phyloP scores from a whole-genome alignment of 768 basidiomycete species.

The Auriscalpium orientale region DNA sequence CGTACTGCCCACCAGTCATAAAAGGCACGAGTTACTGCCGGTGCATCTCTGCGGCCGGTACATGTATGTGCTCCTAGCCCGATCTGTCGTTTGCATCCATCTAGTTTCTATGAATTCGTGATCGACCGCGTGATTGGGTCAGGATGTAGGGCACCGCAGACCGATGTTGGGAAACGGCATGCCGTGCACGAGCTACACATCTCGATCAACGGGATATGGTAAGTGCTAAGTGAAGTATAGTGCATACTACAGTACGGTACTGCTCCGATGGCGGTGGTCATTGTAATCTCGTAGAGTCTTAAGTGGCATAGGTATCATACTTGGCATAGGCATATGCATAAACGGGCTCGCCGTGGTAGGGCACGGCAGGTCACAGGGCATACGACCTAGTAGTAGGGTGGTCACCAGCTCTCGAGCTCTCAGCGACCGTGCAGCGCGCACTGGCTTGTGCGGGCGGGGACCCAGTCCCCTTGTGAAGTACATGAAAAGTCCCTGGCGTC shows the following conservation, averaged over 20 bases:
- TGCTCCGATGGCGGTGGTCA: not conserved
- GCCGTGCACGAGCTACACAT: constrained; percentile 3
- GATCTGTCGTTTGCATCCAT: not conserved
- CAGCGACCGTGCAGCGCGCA: constrained; percentile 1
- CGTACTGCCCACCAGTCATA: not conserved
- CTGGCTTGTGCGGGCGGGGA: constrained; percentile 1
- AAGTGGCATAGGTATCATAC: constrained; percentile 3
- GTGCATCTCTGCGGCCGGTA: not conserved
- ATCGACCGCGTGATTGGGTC: no score
- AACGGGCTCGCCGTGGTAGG: no score
- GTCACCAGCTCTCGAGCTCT: constrained; percentile 8
- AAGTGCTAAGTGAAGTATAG: constrained; percentile 1
- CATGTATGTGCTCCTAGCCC: no score
- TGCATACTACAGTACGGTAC: not conserved
- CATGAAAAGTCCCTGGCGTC: not conserved
- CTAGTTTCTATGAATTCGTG: constrained; percentile 2
- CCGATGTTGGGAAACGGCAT: not conserved
- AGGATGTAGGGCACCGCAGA: no score
- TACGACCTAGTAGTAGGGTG: not conserved
- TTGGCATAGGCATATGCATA: not conserved
- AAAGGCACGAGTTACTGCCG: not conserved
- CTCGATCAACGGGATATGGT: constrained; percentile 1
- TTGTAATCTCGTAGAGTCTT: not conserved
- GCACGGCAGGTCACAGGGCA: no score
- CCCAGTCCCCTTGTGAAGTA: not conserved